These are phyloP conservation scores for Colletotrichum viniferum DNA, from an alignment of 2,329 filamentous ascomycete genomes.

Conservation along the genomic window DNA sequence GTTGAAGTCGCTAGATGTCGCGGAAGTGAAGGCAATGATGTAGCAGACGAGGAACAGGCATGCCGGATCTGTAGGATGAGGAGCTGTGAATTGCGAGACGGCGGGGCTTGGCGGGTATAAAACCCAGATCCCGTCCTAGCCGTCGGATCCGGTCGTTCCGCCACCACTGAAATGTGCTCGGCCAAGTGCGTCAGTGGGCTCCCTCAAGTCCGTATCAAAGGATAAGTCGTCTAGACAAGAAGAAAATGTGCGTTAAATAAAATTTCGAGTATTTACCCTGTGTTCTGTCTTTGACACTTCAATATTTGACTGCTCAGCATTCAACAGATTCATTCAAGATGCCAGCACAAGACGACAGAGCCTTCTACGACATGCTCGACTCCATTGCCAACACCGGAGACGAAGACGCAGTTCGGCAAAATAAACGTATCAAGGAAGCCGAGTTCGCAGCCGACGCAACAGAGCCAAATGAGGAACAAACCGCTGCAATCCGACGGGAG, in stretches of 20 bases:
- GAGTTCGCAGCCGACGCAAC: not conserved
- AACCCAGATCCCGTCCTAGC: not conserved
- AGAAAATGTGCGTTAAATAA: rapidly evolving
- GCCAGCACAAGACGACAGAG: not conserved
- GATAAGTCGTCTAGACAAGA: not conserved
- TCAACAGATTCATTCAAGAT: not conserved
- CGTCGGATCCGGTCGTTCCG: not conserved
- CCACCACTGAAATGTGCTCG: rapidly evolving
- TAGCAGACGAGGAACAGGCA: not conserved
- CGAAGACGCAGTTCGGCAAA: not conserved
- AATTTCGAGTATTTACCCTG: rapidly evolving
- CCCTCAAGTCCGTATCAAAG: rapidly evolving
- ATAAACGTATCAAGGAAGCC: not conserved
- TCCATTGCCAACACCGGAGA: not conserved
- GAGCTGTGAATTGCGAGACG: not conserved
- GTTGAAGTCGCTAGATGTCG: not conserved
- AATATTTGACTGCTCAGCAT: rapidly evolving
- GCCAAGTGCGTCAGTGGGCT: not conserved
- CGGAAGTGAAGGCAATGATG: not conserved
- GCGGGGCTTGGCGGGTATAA: not conserved
- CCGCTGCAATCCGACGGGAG: not conserved
- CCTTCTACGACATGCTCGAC: not conserved
- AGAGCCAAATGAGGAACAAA: not conserved
- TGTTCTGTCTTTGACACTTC: not conserved
- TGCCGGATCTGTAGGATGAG: not conserved